Evolutionary conservation across 2,329 filamentous ascomycete species (phyloP), one percentile per base, ranked within the genome.

Genomic region (Aspergillus sp.): DNA sequence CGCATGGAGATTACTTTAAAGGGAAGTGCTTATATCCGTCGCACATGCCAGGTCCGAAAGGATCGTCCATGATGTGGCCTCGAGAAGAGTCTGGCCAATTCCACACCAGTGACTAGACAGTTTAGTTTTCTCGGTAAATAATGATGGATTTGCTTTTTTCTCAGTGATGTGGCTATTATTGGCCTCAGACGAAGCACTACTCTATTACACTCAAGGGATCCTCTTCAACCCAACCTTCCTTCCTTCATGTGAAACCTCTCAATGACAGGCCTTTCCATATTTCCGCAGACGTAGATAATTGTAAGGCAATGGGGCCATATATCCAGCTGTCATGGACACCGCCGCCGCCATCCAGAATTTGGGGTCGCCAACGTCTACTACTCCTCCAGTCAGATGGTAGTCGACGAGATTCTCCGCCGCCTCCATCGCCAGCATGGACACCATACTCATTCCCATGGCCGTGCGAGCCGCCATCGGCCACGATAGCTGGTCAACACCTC

Each of bases 351-450:
- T 53, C 81, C 81, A 84, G 51, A 83, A 83, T 1, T 63, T 55
- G 0, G 78, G 75, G 22, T 76, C 73, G 1, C 73, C 69, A 10
- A 82, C 62, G 0, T 71, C 65, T 1, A 83, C 75, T 1, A 73
- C 60, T 0, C 80, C 81, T 0, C 80, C 79, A 0, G 80, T 83
- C 0, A 83, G 65, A 51, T 79, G 74, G 52, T 79, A 83, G 54
- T 84, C 81, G 3, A 83, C 80, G 0, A 69, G 54, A 55, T 83
- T 83, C 58, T 83, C 76, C 0, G 76, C 79, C 3, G 72, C 55
- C 60, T 83, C 81, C 81, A 84, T 84, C 0, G 80, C 79, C 2
- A 82, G 9, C 81, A 83, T 83, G 0, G 80, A 83, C 9, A 83
- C 76, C 45, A 82, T 65, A 52, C 81, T 83, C 81, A 83, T 84